Conservation (phyloP, 2,329 filamentous ascomycete species). For the Aspergillus hiratsukae region DNA sequence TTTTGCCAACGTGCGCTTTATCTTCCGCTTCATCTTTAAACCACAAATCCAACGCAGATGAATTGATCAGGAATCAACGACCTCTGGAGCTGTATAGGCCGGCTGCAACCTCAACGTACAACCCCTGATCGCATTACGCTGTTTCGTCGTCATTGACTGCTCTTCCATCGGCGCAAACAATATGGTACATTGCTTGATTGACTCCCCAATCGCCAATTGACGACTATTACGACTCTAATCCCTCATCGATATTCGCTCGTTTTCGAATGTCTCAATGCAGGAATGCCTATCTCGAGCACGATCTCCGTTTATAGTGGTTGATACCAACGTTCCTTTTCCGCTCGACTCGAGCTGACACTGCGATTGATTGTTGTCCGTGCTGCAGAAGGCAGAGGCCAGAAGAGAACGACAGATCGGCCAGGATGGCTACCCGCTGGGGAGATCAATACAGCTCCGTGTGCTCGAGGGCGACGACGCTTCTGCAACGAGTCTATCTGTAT, state of each 20-base stretch:
- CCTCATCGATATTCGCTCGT: background rate
- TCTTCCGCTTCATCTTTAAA: background rate
- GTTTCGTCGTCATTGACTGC: conserved; percentile 10
- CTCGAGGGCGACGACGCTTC: conserved; percentile 16
- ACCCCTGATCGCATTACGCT: background rate
- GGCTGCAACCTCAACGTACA: background rate
- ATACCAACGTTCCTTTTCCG: background rate
- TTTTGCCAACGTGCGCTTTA: conserved; percentile 12
- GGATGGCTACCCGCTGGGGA: conserved; percentile 25
- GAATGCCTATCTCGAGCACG: conserved; percentile 10
- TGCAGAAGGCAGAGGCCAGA: background rate
- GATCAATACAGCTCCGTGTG: conserved; percentile 21
- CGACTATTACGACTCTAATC: background rate
- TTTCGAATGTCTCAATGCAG: conserved; percentile 3
- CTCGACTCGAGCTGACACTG: background rate
- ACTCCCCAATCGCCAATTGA: background rate
- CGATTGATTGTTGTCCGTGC: conserved; percentile 1
- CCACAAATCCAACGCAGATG: background rate
- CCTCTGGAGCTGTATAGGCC: background rate
- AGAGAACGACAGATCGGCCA: background rate
- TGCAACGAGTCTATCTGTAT: conserved; percentile 21
- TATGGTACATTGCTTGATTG: conserved; percentile 10
- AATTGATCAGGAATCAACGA: background rate
- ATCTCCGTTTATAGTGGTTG: conserved; percentile 1
- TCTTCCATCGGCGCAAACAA: background rate